phyloP scores from a whole-genome alignment of 2,329 filamentous ascomycete species.

The Penicillium oxalicum region DNA sequence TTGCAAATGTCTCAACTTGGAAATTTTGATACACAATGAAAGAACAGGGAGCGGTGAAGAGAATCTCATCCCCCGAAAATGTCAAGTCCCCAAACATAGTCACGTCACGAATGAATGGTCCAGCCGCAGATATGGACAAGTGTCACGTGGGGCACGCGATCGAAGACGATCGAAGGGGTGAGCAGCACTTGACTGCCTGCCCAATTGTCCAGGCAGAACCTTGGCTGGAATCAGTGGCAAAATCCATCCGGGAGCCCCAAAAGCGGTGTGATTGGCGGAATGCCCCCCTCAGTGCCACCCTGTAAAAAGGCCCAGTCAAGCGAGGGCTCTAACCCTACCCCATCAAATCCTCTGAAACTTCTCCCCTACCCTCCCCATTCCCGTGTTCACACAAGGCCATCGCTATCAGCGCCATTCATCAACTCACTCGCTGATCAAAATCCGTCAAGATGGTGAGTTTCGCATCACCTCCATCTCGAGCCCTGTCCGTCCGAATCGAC shows the following conservation, averaged over 20 bases:
- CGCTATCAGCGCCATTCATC: constrained; percentile 38
- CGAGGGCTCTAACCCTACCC: constrained; percentile 37
- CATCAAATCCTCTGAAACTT: constrained; percentile 33
- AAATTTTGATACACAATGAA: no score
- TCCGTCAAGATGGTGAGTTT: constrained; percentile 41
- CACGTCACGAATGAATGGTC: no score
- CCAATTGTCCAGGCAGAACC: constrained; percentile 11
- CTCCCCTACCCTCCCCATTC: constrained; percentile 25
- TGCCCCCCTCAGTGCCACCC: constrained; percentile 9
- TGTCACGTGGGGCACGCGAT: background rate
- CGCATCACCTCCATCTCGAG: constrained; percentile 10
- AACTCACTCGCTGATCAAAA: constrained; percentile 38
- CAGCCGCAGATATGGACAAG: no score
- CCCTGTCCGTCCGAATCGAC: constrained; percentile 6
- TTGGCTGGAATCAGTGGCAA: background rate
- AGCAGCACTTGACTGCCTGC: constrained; percentile 13
- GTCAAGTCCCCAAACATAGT: no score
- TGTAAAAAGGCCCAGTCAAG: constrained; percentile 27
- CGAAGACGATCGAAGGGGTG: background rate
- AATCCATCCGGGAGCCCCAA: background rate
- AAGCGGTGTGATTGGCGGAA: constrained; percentile 16
- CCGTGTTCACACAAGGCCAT: constrained; percentile 34
- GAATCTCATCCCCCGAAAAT: no score
- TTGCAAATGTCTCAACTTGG: no score
- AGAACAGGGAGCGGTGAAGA: no score